Evolutionary conservation across 176 grass and related monocot genomes (phyloP).

Genomic region (Saccharum spontaneum): DNA sequence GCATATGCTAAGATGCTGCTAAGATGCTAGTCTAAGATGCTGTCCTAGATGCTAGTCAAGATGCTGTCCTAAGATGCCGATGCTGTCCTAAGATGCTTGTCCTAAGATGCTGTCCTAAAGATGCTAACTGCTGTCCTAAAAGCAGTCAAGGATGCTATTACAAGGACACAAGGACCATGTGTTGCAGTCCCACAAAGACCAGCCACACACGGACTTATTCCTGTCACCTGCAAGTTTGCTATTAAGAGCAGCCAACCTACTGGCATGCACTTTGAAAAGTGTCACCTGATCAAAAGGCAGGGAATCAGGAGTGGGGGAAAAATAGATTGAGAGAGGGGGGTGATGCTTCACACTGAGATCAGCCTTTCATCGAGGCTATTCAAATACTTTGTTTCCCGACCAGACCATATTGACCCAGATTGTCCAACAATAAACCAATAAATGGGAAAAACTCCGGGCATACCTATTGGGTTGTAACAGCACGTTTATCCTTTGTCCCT

Average conservation of each 20-base stretch:
- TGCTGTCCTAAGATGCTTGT: too few relatives aligned
- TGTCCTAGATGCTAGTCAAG: too few relatives aligned
- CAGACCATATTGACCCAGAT: not conserved
- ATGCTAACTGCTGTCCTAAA: too few relatives aligned
- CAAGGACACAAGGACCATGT: too few relatives aligned
- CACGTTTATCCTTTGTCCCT: slow-evolving; percentile 94
- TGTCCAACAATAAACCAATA: slow-evolving; percentile 4
- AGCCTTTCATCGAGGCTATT: not conserved
- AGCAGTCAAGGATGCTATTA: too few relatives aligned
- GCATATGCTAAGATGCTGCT: too few relatives aligned
- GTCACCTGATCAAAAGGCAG: slow-evolving; percentile 64
- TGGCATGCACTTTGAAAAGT: slow-evolving; percentile 80
- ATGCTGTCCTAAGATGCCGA: too few relatives aligned
- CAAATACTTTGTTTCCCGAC: not conserved
- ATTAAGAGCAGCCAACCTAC: slow-evolving; percentile 78
- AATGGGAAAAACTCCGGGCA: not conserved
- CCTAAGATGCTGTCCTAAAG: too few relatives aligned
- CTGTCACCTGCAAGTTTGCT: slow-evolving; percentile 66
- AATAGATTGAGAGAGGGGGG: not conserved
- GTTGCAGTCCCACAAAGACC: too few relatives aligned
- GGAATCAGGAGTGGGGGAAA: slow-evolving; percentile 13
- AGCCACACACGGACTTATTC: too few relatives aligned
- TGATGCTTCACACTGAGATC: not conserved
- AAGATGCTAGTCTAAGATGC: too few relatives aligned
- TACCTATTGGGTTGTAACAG: slow-evolving; percentile 90